Conservation (phyloP, 768 basidiomycete species). For the Candolleomyces efflorescens region DNA sequence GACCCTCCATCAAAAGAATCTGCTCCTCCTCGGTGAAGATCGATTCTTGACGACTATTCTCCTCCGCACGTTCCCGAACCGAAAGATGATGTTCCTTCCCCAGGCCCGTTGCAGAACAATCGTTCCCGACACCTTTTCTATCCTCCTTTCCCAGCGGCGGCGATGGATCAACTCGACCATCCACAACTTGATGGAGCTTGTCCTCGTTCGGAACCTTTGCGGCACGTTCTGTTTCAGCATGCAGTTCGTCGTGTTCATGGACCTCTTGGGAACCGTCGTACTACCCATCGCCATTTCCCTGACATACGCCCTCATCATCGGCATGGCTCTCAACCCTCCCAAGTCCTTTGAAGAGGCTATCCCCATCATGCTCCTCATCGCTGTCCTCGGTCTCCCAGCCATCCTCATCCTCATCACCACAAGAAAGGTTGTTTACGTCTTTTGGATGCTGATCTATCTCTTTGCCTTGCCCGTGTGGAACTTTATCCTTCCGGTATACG, state of each 20-base stretch:
- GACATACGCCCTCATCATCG: constrained; percentile 84
- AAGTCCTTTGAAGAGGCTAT: constrained; percentile 88
- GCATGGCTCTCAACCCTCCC: constrained; percentile 78
- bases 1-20: constrained; percentile 96
- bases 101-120: constrained; percentile 94
- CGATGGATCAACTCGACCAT: constrained; percentile 99
- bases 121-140: constrained; percentile 91
- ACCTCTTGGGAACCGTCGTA: constrained; percentile 86
- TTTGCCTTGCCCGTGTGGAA: constrained; percentile 95
- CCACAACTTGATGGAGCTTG: constrained; percentile 99
- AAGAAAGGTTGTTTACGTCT: constrained; percentile 90
- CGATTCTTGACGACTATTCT: constrained; percentile 97
- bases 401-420: constrained; percentile 93
- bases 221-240: constrained; percentile 99
- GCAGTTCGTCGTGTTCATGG: constrained; percentile 99
- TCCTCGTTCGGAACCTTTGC: constrained; percentile 93
- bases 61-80: constrained; percentile 93
- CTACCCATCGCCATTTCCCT: constrained; percentile 91
- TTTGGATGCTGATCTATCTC: constrained; percentile 98
- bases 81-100: constrained; percentile 99
- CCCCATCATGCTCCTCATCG: constrained; percentile 81
- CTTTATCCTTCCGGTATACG: constrained; percentile 88
- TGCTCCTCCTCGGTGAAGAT: constrained; percentile 95
- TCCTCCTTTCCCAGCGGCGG: constrained; percentile 93
- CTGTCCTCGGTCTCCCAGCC: constrained; percentile 91